Percentiles rank a stretch among this genome's conserved stretches.
Conservation (phyloP, 768 basidiomycete species). For the Naganishia randhawae region DNA sequence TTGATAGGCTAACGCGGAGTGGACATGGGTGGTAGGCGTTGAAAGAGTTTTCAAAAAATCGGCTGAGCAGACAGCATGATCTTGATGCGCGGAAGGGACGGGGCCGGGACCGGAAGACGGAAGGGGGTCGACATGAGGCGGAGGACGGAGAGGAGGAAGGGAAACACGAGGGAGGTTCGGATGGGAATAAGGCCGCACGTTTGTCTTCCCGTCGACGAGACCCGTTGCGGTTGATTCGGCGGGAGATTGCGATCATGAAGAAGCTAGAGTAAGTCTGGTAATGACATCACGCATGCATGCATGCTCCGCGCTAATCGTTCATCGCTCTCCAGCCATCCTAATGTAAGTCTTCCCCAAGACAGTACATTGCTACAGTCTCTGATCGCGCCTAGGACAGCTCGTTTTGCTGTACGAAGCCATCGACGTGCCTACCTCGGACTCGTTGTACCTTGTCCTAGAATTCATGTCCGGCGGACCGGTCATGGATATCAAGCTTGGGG, state of each 20-base stretch:
- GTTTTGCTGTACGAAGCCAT: constrained; percentile 51
- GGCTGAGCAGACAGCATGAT: constrained; percentile 43
- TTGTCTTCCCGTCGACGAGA: constrained; percentile 34
- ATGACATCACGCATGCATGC: background rate
- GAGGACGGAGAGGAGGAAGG: background rate
- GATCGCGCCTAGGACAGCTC: constrained; percentile 34
- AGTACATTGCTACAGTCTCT: background rate
- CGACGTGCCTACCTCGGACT: constrained; percentile 48
- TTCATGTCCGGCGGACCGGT: constrained; percentile 49
- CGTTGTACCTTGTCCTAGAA: constrained; percentile 50
- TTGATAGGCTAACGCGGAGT: background rate
- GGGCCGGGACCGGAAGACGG: too few species aligned
- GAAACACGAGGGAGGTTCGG: background rate
- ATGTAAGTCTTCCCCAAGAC: constrained; percentile 34
- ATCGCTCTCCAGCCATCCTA: constrained; percentile 43
- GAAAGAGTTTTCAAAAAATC: constrained; percentile 51
- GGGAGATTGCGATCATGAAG: constrained; percentile 52
- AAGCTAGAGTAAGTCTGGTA: constrained; percentile 48
- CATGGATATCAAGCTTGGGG: constrained; percentile 40
- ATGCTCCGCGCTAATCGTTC: constrained; percentile 26
- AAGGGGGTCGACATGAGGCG: background rate
- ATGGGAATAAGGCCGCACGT: background rate
- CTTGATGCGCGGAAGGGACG: constrained; percentile 6
- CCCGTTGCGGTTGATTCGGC: constrained; percentile 45
- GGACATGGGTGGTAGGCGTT: constrained; percentile 44